Conservation (phyloP, 805 yeast species). For the Saturnispora dispora region DNA sequence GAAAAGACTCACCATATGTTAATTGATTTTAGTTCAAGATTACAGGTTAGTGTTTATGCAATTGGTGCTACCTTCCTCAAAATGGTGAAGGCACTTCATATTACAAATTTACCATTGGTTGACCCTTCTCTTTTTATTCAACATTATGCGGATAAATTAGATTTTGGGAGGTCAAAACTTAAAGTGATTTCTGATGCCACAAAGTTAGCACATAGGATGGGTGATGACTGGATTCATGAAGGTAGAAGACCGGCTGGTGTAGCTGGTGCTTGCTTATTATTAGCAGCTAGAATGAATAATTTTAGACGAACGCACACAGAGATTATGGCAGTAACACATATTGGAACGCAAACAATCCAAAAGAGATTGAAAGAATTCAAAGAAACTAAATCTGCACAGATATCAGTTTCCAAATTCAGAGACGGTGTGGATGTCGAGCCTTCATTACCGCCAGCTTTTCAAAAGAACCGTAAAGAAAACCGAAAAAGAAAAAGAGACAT, state of each 20-base stretch:
- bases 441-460: slow-evolving; percentile 79
- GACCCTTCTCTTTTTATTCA: slow-evolving; percentile 93
- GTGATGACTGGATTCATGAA: slow-evolving; percentile 90
- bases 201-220: slow-evolving; percentile 80
- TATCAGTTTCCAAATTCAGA: slow-evolving; percentile 71
- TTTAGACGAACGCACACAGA: slow-evolving; percentile 87
- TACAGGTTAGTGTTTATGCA: slow-evolving; percentile 86
- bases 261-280: slow-evolving; percentile 89
- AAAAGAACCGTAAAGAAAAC: slow-evolving; percentile 47
- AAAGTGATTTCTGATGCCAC: slow-evolving; percentile 84
- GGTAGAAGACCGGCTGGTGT: slow-evolving; percentile 98
- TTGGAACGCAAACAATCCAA: slow-evolving; percentile 90
- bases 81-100: slow-evolving; percentile 78
- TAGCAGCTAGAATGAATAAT: slow-evolving; percentile 97
- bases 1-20: slow-evolving; percentile 90
- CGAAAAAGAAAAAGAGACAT: slow-evolving; percentile 24
- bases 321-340: slow-evolving; percentile 89
- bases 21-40: slow-evolving; percentile 84
- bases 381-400: slow-evolving; percentile 59
- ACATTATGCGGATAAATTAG: slow-evolving; percentile 83
- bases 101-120: slow-evolving; percentile 71
- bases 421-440: slow-evolving; percentile 29
- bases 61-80: slow-evolving; percentile 94
- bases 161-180: slow-evolving; percentile 63
- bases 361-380: slow-evolving; percentile 83